Evolutionary conservation across 192 early-diverging fungal species (phyloP), one percentile per base, ranked within the genome.

Genomic region (Coemansia sp.): DNA sequence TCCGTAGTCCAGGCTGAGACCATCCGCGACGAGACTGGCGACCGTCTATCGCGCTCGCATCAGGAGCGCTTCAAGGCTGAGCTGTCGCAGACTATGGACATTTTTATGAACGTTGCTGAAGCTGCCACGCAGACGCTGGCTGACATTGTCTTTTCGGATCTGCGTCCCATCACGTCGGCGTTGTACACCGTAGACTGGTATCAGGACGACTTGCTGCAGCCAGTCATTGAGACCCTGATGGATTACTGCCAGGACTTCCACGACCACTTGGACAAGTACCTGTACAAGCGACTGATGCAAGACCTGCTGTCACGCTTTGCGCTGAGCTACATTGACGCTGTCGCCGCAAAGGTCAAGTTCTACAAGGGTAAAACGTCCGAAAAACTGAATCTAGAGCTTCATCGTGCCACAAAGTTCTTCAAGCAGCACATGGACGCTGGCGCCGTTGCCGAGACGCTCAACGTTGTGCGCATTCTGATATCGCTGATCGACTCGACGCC

Each of bases 211-310:
- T 65, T 93, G 49, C 86, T 99, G 86, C 81, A 84, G 45, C 77
- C 90, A 2, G 86, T 99, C 21, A 85, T 97, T 17, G 93, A 87
- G 55, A 98, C 95, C 17, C 73, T 98, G n/a, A 89, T 91, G 63
- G 97, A 99, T 71, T 98, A 99, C 78, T 87, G 83, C 60, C 78
- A 84, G 27, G 95, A 99, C 64, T 95, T 93, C 61, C 83, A 84
- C 56, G 80, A 80, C 54, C 88, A 93, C 61, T 76, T 99, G 80
- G 84, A 94, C 64, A 88, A 91, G 55, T 93, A 93, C 65, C 76
- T 99, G 61, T 93, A 92, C 80, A 83, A 80, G 57, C 93, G 91
- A 55, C 78, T 96, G 51, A 84, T 90, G 62, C 86, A 91, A 33
- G 93, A 93, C 61, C 84, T 94, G 58, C 66, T 96, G 66, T 93